Conservation (phyloP, 495 filamentous ascomycete genomes). For the Platismatia glauca region DNA sequence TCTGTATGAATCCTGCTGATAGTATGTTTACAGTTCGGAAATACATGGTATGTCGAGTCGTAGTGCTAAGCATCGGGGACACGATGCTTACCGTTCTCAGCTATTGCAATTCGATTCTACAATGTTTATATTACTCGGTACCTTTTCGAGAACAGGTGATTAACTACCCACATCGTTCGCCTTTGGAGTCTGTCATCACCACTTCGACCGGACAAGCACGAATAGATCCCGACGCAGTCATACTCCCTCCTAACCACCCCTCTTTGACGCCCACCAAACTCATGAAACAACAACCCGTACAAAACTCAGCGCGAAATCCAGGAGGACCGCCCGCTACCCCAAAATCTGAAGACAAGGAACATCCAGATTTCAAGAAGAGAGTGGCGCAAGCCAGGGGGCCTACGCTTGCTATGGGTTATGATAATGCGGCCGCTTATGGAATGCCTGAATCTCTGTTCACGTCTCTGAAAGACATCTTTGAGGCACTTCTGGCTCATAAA, state of each 20-base stretch:
- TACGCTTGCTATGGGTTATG: slow-evolving; percentile 69
- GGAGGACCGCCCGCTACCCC: slow-evolving; percentile 44
- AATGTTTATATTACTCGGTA: slow-evolving; percentile 91
- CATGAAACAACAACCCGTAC: slow-evolving; percentile 36
- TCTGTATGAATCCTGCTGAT: slow-evolving; percentile 20
- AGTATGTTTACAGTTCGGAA: slow-evolving; percentile 62
- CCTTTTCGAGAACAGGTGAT: slow-evolving; percentile 93
- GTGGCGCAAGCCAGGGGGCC: slow-evolving; percentile 80
- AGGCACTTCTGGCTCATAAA: slow-evolving; percentile 72
- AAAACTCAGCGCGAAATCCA: slow-evolving; percentile 35
- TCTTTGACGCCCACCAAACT: slow-evolving; percentile 27
- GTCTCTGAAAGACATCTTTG: slow-evolving; percentile 91
- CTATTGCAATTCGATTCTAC: slow-evolving; percentile 96
- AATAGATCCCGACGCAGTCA: slow-evolving; percentile 40
- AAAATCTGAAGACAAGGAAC: slow-evolving; percentile 69
- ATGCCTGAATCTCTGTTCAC: slow-evolving; percentile 95
- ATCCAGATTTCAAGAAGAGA: slow-evolving; percentile 95
- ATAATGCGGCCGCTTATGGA: slow-evolving; percentile 71
- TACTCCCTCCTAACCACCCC: slow-evolving; percentile 36
- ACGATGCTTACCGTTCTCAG: slow-evolving; percentile 36
- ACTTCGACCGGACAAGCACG: slow-evolving; percentile 35
- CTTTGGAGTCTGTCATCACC: slow-evolving; percentile 44
- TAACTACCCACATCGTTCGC: slow-evolving; percentile 69
- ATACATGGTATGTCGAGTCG: slow-evolving; percentile 70
- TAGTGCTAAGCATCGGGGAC: neutral